A percentile compares a stretch with the other conserved stretches of the same genome.
phyloP scores from a whole-genome alignment of 2,329 filamentous ascomycete genomes.

The Malbranchea zuffiana region DNA sequence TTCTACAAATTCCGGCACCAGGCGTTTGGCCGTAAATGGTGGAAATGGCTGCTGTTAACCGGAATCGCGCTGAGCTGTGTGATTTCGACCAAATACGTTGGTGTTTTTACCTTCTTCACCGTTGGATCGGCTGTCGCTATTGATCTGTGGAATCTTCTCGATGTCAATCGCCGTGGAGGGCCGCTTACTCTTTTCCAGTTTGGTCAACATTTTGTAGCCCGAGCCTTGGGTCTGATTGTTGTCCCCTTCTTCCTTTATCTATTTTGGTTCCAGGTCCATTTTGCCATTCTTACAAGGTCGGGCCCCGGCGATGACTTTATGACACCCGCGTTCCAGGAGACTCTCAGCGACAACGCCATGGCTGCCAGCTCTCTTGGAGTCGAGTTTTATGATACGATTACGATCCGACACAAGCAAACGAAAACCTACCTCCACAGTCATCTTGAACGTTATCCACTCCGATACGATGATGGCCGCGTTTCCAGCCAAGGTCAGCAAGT shows the following conservation, averaged over 20 bases:
- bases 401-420: conserved; percentile 91
- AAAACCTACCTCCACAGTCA: conserved; percentile 95
- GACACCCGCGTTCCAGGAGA: conserved; percentile 96
- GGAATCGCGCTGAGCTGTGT: conserved; percentile 92
- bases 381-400: conserved; percentile 80
- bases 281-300: conserved; percentile 74
- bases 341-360: conserved; percentile 89
- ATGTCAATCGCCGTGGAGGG: conserved; percentile 74
- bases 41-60: conserved; percentile 97
- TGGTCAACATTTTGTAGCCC: conserved; percentile 78
- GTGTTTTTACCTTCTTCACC: conserved; percentile 90
- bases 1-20: conserved; percentile 93
- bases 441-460: conserved; percentile 73
- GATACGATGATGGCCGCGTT: conserved; percentile 94
- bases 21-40: conserved; percentile 92
- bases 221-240: conserved; percentile 73
- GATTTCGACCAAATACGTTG: conserved; percentile 97
- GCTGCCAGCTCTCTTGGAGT: conserved; percentile 74
- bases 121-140: conserved; percentile 89
- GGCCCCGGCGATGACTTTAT: conserved; percentile 98
- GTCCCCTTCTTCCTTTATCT: conserved; percentile 96
- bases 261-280: conserved; percentile 99
- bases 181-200: conserved; percentile 71
- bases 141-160: conserved; percentile 87
- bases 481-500: conserved; percentile 97